Conservation (phyloP, 306 rosid species). For the Corylus avellana region DNA sequence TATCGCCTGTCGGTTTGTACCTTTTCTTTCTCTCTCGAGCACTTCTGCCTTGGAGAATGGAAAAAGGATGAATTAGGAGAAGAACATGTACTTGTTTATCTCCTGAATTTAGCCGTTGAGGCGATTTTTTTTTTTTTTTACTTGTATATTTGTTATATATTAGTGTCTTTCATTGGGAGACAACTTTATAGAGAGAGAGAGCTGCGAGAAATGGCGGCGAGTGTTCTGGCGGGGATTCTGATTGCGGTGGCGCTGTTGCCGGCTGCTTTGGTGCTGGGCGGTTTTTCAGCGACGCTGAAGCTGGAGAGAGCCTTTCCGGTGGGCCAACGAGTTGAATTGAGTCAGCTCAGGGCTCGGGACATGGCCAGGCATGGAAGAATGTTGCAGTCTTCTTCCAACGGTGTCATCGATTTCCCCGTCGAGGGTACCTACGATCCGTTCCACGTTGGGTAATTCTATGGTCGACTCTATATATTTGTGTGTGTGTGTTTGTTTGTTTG, state of each 20-base stretch:
- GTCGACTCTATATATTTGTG: not conserved
- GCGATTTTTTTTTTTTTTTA: not conserved
- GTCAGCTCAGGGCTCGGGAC: slow-evolving; percentile 71
- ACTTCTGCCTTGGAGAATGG: not conserved
- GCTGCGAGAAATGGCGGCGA: slow-evolving; percentile 42
- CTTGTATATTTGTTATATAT: not conserved
- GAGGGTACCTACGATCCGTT: slow-evolving; percentile 80
- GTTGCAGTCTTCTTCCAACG: slow-evolving; percentile 64
- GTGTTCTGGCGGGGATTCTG: slow-evolving; percentile 24
- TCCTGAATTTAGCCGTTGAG: not conserved
- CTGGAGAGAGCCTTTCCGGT: slow-evolving; percentile 83
- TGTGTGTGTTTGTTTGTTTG: not conserved
- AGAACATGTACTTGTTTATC: not conserved
- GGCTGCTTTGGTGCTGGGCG: slow-evolving; percentile 30
- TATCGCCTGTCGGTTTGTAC: slow-evolving; percentile 15
- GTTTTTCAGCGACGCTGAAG: slow-evolving; percentile 59
- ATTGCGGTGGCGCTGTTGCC: slow-evolving; percentile 28
- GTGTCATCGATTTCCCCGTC: slow-evolving; percentile 69
- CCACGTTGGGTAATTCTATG: slow-evolving; percentile 71
- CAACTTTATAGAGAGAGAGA: not conserved
- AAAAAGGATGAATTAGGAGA: slow-evolving; percentile 19
- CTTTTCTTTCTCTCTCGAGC: slow-evolving; percentile 6
- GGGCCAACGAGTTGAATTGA: slow-evolving; percentile 66
- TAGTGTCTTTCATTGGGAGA: not conserved
- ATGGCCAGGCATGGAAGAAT: slow-evolving; percentile 67